Evolutionary conservation across 495 filamentous ascomycete genomes (phyloP).

Genomic region (Aspergillus incahuasiensis): DNA sequence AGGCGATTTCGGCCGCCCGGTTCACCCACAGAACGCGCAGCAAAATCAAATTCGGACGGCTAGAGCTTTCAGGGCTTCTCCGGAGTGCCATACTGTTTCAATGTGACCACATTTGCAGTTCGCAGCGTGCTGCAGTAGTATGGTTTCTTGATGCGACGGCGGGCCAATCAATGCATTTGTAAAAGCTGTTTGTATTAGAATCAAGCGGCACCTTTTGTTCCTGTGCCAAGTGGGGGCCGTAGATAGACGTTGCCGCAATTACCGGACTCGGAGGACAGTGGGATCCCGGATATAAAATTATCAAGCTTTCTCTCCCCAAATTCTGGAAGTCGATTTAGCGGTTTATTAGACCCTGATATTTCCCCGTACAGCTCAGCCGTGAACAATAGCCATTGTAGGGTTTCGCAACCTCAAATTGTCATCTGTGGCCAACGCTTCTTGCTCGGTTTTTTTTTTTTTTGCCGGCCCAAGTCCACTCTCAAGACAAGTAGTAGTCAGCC

Average conservation of each 20-base stretch:
- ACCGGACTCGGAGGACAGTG: neutral
- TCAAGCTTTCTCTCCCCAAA: conserved; percentile 6
- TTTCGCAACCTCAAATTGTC: neutral
- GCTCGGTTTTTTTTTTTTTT: neutral
- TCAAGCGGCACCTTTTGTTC: neutral
- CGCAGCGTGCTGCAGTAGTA: neutral
- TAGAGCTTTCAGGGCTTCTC: neutral
- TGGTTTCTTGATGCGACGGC: neutral
- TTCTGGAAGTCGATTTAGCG: neutral
- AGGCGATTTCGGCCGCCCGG: neutral
- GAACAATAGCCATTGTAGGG: neutral
- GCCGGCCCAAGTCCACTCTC: neutral
- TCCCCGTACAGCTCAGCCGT: neutral
- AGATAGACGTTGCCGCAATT: conserved; percentile 9
- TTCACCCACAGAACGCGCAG: neutral
- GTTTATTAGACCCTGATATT: neutral
- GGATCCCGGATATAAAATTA: conserved; percentile 8
- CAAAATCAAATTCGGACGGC: neutral
- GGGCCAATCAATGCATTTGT: neutral
- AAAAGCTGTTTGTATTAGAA: neutral
- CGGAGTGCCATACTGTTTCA: neutral
- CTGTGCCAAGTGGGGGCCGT: conserved; percentile 3
- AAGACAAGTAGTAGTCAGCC: neutral
- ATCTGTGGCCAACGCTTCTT: neutral
- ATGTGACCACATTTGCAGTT: neutral